These are phyloP conservation scores for Beauveria asiatica DNA, from an alignment of 2,329 filamentous ascomycete species.

Conservation along the genomic window DNA sequence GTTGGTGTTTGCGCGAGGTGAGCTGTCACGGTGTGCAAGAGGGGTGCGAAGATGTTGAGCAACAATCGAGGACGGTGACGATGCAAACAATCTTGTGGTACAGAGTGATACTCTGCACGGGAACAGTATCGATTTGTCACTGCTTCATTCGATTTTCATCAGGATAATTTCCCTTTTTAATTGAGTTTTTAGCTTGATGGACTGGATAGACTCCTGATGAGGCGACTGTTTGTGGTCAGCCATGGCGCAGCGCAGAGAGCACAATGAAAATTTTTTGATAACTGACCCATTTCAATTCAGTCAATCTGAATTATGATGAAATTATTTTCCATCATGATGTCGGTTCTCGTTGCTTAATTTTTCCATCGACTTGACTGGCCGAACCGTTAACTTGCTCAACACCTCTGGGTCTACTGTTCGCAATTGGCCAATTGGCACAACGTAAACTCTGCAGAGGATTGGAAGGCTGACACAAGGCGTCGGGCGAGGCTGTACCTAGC, in stretches of 20 bases:
- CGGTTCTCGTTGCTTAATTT: too few relatives aligned
- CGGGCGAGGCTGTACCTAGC: neutral
- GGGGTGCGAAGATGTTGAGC: neutral
- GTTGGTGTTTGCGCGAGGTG: neutral
- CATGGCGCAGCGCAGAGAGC: too few relatives aligned
- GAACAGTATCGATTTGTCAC: too few relatives aligned
- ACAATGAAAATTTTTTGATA: too few relatives aligned
- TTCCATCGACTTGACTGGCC: neutral
- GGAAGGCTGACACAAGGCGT: neutral
- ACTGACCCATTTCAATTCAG: too few relatives aligned
- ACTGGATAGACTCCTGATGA: too few relatives aligned
- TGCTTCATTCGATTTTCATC: too few relatives aligned
- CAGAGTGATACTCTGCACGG: neutral
- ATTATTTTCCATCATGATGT: too few relatives aligned
- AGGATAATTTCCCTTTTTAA: too few relatives aligned
- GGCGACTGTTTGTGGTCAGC: too few relatives aligned
- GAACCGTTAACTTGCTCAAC: neutral
- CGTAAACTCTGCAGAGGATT: neutral
- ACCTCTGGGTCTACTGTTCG: neutral
- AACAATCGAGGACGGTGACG: neutral
- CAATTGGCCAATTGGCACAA: neutral
- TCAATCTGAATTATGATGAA: too few relatives aligned
- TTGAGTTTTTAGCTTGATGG: too few relatives aligned
- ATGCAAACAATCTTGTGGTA: neutral
- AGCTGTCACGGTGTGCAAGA: neutral